Conservation (phyloP, 2,329 filamentous ascomycete genomes). For the Xylariaceae sp. region DNA sequence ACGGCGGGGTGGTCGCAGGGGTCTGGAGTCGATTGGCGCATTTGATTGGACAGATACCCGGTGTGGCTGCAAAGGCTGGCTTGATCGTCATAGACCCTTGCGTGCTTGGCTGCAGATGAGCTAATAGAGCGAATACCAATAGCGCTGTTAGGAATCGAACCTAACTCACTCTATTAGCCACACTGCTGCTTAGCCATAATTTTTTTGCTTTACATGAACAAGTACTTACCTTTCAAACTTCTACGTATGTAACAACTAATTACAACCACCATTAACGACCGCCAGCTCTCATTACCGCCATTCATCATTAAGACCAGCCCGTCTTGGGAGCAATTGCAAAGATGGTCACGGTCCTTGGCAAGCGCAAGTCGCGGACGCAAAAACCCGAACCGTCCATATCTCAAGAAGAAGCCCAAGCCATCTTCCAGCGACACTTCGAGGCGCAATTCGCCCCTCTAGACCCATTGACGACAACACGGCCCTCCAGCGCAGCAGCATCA, state of each 20-base stretch:
- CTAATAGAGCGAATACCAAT: too few species aligned
- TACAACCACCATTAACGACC: too few species aligned
- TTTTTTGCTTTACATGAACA: too few species aligned
- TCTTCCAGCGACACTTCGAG: slow-evolving; percentile 86
- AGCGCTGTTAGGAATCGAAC: too few species aligned
- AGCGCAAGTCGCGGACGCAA: slow-evolving; percentile 48
- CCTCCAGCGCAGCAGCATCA: slow-evolving; percentile 25
- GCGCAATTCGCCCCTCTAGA: slow-evolving; percentile 78
- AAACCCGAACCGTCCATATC: slow-evolving; percentile 35
- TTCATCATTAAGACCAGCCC: slow-evolving; percentile 1
- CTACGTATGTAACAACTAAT: too few species aligned
- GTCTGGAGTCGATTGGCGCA: slow-evolving; percentile 2
- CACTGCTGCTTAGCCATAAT: too few species aligned
- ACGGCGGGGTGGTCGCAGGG: slow-evolving; percentile 28
- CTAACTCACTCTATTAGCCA: too few species aligned
- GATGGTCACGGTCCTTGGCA: slow-evolving; percentile 52
- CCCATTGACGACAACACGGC: not conserved
- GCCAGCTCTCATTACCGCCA: not conserved
- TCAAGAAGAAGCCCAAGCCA: slow-evolving; percentile 65
- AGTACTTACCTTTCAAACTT: too few species aligned
- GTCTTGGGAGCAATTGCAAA: not conserved
- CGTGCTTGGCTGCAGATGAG: too few species aligned
- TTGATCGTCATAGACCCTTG: slow-evolving; percentile 3
- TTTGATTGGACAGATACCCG: slow-evolving; percentile 19
- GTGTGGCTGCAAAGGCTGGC: slow-evolving; percentile 9